Percentiles rank a stretch among this genome's conserved stretches.
These are phyloP conservation scores for Diplodia corticola DNA, from an alignment of 2,329 filamentous ascomycete genomes.

Conservation along the genomic window DNA sequence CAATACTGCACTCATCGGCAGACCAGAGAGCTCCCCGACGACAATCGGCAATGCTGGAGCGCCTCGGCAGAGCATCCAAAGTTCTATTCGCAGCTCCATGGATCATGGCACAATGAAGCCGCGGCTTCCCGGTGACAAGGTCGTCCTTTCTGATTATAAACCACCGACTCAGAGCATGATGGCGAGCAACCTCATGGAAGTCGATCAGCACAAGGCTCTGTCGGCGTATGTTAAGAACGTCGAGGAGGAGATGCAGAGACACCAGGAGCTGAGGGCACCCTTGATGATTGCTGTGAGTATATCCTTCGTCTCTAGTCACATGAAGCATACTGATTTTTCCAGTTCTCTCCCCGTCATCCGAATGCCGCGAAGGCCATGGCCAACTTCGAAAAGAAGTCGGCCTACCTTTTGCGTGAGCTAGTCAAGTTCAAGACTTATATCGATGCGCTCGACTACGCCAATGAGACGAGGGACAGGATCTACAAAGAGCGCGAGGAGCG, in stretches of 20 bases:
- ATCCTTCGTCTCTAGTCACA: background rate
- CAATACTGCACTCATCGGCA: constrained; percentile 51
- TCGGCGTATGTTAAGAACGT: constrained; percentile 79
- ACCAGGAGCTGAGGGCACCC: constrained; percentile 83
- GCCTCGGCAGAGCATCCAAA: constrained; percentile 58
- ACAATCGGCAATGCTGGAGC: constrained; percentile 41
- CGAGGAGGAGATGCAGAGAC: constrained; percentile 78
- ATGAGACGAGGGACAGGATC: constrained; percentile 68
- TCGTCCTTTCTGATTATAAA: constrained; percentile 82
- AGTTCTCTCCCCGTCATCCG: constrained; percentile 79
- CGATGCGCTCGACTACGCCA: constrained; percentile 74
- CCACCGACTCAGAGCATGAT: constrained; percentile 90
- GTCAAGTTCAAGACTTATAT: constrained; percentile 97
- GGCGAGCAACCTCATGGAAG: constrained; percentile 73
- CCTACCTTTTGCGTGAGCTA: constrained; percentile 87
- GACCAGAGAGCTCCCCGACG: constrained; percentile 38
- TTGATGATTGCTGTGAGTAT: constrained; percentile 74
- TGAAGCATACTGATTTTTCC: background rate
- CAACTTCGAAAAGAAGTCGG: constrained; percentile 96
- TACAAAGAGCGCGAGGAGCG: constrained; percentile 48
- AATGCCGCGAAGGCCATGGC: constrained; percentile 84
- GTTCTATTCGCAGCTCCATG: constrained; percentile 61
- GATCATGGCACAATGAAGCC: constrained; percentile 59
- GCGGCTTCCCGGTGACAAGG: constrained; percentile 80
- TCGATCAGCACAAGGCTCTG: constrained; percentile 76